Evolutionary conservation across 768 basidiomycete species (phyloP), one percentile per base, ranked within the genome.

Genomic region (Rhizopogon vinicolor): DNA sequence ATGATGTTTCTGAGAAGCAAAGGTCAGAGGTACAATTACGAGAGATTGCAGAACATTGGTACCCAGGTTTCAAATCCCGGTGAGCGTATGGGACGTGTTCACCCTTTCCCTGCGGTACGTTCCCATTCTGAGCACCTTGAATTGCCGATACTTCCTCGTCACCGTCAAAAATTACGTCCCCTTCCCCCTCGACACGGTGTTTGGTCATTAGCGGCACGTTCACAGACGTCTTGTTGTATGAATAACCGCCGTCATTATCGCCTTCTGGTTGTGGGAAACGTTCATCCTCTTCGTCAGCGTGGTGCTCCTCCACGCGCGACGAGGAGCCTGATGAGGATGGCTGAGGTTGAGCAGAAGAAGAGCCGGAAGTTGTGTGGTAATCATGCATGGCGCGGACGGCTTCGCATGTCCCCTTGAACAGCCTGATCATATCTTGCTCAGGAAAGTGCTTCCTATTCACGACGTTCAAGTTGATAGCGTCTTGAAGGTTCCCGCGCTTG

Each of bases 61-160:
- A 95, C 95, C 86, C 95, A 44, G 94, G 96, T 74, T 99, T 99
- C 63, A 98, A 76, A 73, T 99, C 97, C 53, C 97, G 79, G 71
- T 99, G 97, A 1, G 96, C 96, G 68, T 95, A 99, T 1, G 97
- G 94, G 7, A 93, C 81, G 29, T 87, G 68, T 60, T 87, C 86
- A 2, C 63, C 63, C 58, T 75, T 69, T 3, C 77, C 78, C 3
- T 74, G 62, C 10, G 61, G 68, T 18, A 63, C 68, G 25, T 61
- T 62, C 14, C 69, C 72, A 49, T 72, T 75, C 44, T 70, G 74
- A 19, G 75, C 65, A 33, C 72, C 69, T 43, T 78, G 76, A 40
- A 71, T 64, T 46, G 72, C 70, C 18, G 75, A 75, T 28, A 77
- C 63, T 62, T 92, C 91, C 55, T 91, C 87, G 56, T 93, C 91